These are phyloP conservation scores for Eragrostis nindensis DNA, from an alignment of 176 grass and related monocot species.

Conservation along the genomic window DNA sequence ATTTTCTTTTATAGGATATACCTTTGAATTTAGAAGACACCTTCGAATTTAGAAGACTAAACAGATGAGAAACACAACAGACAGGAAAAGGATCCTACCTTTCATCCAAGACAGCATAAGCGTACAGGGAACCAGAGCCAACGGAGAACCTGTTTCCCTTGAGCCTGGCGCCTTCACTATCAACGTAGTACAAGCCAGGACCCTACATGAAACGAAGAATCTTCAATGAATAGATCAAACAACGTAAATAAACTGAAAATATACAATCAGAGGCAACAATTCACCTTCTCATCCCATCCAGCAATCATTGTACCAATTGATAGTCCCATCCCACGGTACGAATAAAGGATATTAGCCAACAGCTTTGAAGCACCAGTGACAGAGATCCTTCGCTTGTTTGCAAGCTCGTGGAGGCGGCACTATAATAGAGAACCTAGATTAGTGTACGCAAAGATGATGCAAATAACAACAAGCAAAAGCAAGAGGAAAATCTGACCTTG, in stretches of 20 bases:
- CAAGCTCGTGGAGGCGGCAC: constrained; percentile 90
- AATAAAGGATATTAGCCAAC: constrained; percentile 90
- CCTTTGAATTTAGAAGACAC: not conserved
- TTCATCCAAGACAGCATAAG: constrained; percentile 86
- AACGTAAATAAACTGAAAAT: not conserved
- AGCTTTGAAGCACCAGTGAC: constrained; percentile 82
- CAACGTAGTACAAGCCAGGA: constrained; percentile 96
- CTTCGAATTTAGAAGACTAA: not conserved
- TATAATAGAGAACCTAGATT: constrained; percentile 41
- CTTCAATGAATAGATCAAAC: constrained; percentile 10
- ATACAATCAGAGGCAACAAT: not conserved
- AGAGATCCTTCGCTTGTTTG: constrained; percentile 95
- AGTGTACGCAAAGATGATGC: not conserved
- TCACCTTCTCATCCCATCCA: constrained; percentile 96
- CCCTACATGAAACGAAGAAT: constrained; percentile 53
- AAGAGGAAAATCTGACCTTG: constrained; percentile 55
- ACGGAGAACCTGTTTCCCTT: constrained; percentile 88
- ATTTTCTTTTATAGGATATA: no score
- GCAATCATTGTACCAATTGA: constrained; percentile 98
- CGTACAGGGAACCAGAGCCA: constrained; percentile 93
- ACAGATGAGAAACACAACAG: not conserved
- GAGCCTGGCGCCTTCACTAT: constrained; percentile 92
- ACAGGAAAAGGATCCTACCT: constrained; percentile 53
- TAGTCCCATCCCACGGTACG: constrained; percentile 85
- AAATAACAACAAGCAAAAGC: not conserved